Evolutionary conservation across 805 yeast species (phyloP).

Genomic region (Lipomyces yamadae): DNA sequence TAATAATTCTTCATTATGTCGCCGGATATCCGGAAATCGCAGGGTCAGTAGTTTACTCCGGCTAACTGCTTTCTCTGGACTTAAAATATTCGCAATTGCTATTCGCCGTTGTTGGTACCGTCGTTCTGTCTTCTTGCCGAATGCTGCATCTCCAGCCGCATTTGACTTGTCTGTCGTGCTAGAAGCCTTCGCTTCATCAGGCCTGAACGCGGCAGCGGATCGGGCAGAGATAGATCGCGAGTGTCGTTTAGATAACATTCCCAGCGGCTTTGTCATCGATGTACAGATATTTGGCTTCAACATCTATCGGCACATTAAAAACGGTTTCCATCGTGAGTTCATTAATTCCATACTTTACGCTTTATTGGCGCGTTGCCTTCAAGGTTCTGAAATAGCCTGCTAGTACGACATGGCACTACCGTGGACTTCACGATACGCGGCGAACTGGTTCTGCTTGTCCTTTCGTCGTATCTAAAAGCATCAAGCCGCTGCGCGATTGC

Average conservation of each 20-base stretch:
- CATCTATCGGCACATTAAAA: constrained; percentile 1
- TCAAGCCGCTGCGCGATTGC: constrained; percentile 11
- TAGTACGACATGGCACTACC: neutral
- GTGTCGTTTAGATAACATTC: constrained; percentile 1
- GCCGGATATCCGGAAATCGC: constrained; percentile 5
- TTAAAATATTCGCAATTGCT: constrained; percentile 5
- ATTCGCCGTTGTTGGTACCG: neutral
- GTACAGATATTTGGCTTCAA: neutral
- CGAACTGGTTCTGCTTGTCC: neutral
- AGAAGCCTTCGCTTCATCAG: neutral
- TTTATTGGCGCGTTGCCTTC: constrained; percentile 6
- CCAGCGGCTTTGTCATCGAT: constrained; percentile 4
- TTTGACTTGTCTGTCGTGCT: neutral
- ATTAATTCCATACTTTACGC: constrained; percentile 10
- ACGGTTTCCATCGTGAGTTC: neutral
- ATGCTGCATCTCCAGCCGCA: neutral
- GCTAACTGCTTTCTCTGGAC: constrained; percentile 20
- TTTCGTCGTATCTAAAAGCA: constrained; percentile 13
- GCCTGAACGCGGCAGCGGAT: constrained; percentile 14
- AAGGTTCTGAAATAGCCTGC: neutral
- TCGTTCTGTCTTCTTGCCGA: neutral
- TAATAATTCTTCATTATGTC: neutral
- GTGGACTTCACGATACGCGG: neutral
- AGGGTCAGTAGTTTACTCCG: constrained; percentile 7
- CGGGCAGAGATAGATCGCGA: constrained; percentile 14